These are phyloP conservation scores for Phialophora verrucosa DNA, from an alignment of 2,329 filamentous ascomycete species.

Conservation along the genomic window DNA sequence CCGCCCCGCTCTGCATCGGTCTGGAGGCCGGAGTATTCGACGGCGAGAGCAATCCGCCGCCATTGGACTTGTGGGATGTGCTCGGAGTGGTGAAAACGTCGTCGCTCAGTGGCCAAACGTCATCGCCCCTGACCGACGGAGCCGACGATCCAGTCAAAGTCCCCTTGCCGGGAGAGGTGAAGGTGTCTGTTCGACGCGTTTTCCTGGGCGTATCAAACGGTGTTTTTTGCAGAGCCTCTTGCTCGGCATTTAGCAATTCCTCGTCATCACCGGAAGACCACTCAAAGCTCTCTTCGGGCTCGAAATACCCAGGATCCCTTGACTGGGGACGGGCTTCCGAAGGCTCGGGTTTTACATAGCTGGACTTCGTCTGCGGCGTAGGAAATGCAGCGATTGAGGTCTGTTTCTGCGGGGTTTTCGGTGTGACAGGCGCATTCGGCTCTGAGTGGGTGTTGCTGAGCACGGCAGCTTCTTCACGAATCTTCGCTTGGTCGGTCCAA, in stretches of 20 bases:
- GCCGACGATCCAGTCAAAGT: slow-evolving; percentile 42
- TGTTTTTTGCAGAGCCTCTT: slow-evolving; percentile 25
- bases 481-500: slow-evolving; percentile 64
- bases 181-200: slow-evolving; percentile 42
- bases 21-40: slow-evolving; percentile 25
- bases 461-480: slow-evolving; percentile 58
- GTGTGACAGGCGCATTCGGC: slow-evolving; percentile 35
- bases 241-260: slow-evolving; percentile 44
- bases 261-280: slow-evolving; percentile 48
- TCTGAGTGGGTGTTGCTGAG: slow-evolving; percentile 58
- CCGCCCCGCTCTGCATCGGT: not conserved
- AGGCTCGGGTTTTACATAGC: not conserved
- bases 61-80: slow-evolving; percentile 29
- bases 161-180: slow-evolving; percentile 48
- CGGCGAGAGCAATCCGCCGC: slow-evolving; percentile 34
- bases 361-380: slow-evolving; percentile 30
- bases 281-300: slow-evolving; percentile 47
- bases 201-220: slow-evolving; percentile 47
- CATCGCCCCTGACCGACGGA: slow-evolving; percentile 19
- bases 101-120: slow-evolving; percentile 31
- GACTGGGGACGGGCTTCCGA: not conserved
- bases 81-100: slow-evolving; percentile 38
- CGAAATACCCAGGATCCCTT: slow-evolving; percentile 36
- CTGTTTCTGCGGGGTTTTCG: slow-evolving; percentile 40
- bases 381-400: slow-evolving; percentile 20